Evolutionary conservation across 2,329 filamentous ascomycete genomes (phyloP).

Genomic region (Teratosphaeria zuluensis): DNA sequence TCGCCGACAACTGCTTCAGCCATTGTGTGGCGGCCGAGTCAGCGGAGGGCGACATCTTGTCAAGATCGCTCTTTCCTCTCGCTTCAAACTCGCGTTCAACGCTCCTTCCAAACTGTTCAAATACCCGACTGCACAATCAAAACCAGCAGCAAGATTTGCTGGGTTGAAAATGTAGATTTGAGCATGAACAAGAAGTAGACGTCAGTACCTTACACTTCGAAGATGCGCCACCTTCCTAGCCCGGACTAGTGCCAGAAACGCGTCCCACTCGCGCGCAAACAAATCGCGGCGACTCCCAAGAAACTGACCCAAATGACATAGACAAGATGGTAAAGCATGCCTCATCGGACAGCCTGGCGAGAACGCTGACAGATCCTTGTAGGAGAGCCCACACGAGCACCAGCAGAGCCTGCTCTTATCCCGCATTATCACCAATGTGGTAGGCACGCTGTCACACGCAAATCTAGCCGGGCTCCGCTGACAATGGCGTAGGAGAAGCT

Average conservation of each 20-base stretch:
- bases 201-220: neutral
- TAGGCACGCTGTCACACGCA: constrained; percentile 40
- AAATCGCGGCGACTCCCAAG: neutral
- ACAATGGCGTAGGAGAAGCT: constrained; percentile 67
- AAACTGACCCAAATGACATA: neutral
- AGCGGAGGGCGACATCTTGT: constrained; percentile 29
- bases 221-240: neutral
- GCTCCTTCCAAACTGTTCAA: no score
- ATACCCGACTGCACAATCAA: no score
- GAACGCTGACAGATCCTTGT: neutral
- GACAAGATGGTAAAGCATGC: neutral
- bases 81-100: no score
- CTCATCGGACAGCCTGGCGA: neutral
- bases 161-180: no score
- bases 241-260: neutral
- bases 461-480: neutral
- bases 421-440: constrained; percentile 94
- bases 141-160: no score
- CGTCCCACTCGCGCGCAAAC: no score
- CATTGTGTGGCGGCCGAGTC: constrained; percentile 51
- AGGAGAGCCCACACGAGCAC: constrained; percentile 95
- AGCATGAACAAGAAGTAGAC: neutral
- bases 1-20: constrained; percentile 74
- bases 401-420: constrained; percentile 90
- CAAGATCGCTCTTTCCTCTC: neutral